Evolutionary conservation across 2,329 filamentous ascomycete species (phyloP).

Genomic region (Penicillium sp.): DNA sequence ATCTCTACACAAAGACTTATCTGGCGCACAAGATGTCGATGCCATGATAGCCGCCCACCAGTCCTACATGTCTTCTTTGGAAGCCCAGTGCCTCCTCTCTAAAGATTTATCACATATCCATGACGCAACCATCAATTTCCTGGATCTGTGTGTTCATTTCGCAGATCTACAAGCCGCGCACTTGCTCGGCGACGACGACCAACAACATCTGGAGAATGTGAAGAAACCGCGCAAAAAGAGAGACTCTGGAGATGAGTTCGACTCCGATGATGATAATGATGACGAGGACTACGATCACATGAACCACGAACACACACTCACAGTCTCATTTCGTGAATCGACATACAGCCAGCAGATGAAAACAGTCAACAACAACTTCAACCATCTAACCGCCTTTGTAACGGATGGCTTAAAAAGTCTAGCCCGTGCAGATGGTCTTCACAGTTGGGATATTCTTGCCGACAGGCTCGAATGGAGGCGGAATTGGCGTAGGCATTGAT

Average conservation of each 20-base stretch:
- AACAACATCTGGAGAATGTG: not conserved
- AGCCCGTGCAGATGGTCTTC: slow-evolving; percentile 69
- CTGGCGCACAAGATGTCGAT: slow-evolving; percentile 69
- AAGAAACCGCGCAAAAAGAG: slow-evolving; percentile 4
- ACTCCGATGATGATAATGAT: slow-evolving; percentile 22
- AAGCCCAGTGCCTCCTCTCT: slow-evolving; percentile 69
- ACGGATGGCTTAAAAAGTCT: slow-evolving; percentile 71
- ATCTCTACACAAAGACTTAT: slow-evolving; percentile 59
- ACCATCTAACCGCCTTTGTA: slow-evolving; percentile 67
- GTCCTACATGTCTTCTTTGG: slow-evolving; percentile 61
- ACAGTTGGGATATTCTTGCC: slow-evolving; percentile 75
- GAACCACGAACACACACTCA: slow-evolving; percentile 43
- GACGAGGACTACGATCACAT: slow-evolving; percentile 28
- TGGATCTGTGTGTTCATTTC: slow-evolving; percentile 72
- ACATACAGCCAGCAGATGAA: slow-evolving; percentile 55
- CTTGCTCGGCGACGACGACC: slow-evolving; percentile 29
- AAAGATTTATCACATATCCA: slow-evolving; percentile 68
- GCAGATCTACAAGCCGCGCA: slow-evolving; percentile 57
- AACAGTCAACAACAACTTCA: slow-evolving; percentile 63
- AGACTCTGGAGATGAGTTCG: slow-evolving; percentile 8
- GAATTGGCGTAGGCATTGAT: slow-evolving; percentile 12
- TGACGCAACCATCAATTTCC: slow-evolving; percentile 69
- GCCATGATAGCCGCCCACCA: slow-evolving; percentile 73
- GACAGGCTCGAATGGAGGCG: slow-evolving; percentile 67
- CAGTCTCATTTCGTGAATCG: slow-evolving; percentile 39